Percentiles rank a stretch among this genome's conserved stretches.
These are phyloP conservation scores for Metschnikowia henanensis DNA, from an alignment of 805 yeast species.

Conservation along the genomic window DNA sequence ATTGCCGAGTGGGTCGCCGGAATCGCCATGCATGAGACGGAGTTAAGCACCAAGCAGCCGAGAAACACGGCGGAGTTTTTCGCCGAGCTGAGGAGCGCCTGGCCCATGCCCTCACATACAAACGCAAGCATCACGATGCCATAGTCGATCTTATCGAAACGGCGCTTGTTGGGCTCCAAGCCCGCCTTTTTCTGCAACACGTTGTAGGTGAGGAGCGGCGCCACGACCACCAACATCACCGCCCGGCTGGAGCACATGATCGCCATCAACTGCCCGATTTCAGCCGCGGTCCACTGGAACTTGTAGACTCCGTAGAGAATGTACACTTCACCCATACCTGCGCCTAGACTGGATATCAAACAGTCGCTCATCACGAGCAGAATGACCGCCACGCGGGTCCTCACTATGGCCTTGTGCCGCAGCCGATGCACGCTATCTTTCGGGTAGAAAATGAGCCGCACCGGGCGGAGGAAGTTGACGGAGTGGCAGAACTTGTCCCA, in stretches of 20 bases:
- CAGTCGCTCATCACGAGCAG: constrained; percentile 48
- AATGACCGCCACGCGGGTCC: constrained; percentile 38
- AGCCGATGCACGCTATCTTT: constrained; percentile 28
- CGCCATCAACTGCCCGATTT: constrained; percentile 57
- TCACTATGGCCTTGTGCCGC: constrained; percentile 16
- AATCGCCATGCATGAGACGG: constrained; percentile 37
- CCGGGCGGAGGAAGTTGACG: constrained; percentile 40
- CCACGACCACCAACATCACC: constrained; percentile 43
- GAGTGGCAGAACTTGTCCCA: constrained; percentile 5
- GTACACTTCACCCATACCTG: constrained; percentile 41
- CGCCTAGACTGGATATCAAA: constrained; percentile 30
- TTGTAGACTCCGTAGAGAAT: constrained; percentile 54
- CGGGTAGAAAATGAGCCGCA: constrained; percentile 57
- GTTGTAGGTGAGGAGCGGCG: constrained; percentile 48
- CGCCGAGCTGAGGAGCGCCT: constrained; percentile 34
- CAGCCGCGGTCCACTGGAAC: constrained; percentile 53
- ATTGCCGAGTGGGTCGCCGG: constrained; percentile 62
- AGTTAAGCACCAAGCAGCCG: constrained; percentile 33
- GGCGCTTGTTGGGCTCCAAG: constrained; percentile 33
- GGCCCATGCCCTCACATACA: constrained; percentile 38
- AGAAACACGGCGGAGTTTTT: constrained; percentile 28
- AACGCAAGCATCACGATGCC: constrained; percentile 34
- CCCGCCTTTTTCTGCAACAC: constrained; percentile 26
- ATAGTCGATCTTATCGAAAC: constrained; percentile 54
- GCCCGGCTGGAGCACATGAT: constrained; percentile 51